Base-by-base conservation (phyloP, 2,329 filamentous ascomycete genomes). In the Didymellaceae sp. region DNA sequence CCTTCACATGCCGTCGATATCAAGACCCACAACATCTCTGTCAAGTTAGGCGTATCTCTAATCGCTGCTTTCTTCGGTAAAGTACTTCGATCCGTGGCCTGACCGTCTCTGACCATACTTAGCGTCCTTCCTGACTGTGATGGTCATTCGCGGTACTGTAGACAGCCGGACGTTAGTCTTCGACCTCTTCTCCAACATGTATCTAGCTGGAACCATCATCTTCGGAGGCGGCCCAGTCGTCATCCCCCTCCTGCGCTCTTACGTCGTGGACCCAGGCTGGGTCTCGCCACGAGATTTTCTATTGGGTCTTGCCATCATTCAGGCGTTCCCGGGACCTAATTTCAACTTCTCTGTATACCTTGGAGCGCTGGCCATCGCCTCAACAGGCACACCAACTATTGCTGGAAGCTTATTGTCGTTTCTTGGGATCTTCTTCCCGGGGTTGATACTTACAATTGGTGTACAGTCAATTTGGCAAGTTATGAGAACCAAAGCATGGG, bases 211-310 rank as follows among this genome's bases (percentile, higher is more conserved):
- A 0, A 90, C 87, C 1, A 77, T 78, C 52, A 78, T 78, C 52
- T 78, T 78, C 57, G 76, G 75, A 21, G 76, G 75, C 28, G 75
- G 75, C 0, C 76, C 76, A 2, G 75, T 77, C 18, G 75, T 78
- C 0, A 77, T 78, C 39, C 76, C 75, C 1, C 66, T 77, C 0
- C 65, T 78, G 0, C 72, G 74, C 40, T 61, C 67, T 9, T 76
- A 77, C 37, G 63, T 90, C 26, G 88, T 90, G 0, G 78, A 80
- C 0, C 84, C 86, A 18, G 84, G 85, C 6, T 91, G 87, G 87
- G 87, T 91, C 0, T 82, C 80, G 0, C 77, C 85, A 0, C 80
- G 88, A 4, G 86, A 91, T 65, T 90, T 91, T 65, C 75, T 91
- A 0, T 83, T 90, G 39, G 88, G 87, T 0, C 80, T 91, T 0